Evolutionary conservation across 345 rosid genomes (phyloP).

Genomic region (Eucalyptus guilfoylei): DNA sequence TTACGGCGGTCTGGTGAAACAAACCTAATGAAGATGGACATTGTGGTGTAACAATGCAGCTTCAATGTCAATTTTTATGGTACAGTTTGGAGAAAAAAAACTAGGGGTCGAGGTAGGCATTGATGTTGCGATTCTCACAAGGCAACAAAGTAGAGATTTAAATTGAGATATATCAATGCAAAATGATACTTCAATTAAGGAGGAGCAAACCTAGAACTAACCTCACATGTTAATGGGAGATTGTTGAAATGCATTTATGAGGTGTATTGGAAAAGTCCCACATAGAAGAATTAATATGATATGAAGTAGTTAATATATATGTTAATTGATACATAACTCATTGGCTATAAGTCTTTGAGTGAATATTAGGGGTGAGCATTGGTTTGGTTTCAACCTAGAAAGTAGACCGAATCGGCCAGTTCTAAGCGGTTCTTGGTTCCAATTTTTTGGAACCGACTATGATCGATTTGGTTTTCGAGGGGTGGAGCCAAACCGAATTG

Average conservation of each 20-base stretch:
- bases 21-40: neutral
- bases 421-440: no score
- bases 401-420: accelerated
- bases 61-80: neutral
- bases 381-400: neutral
- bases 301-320: no score
- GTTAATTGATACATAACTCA: neutral
- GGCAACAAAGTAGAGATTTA: no score
- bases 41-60: neutral
- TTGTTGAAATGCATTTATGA: neutral
- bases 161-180: no score
- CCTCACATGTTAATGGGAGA: neutral
- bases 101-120: neutral
- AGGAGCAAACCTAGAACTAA: no score
- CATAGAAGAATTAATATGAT: neutral
- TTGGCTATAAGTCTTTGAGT: neutral
- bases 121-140: neutral
- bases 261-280: no score
- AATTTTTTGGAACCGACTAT: no score
- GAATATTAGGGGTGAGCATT: neutral
- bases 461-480: no score
- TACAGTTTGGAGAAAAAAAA: neutral
- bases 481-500: no score
- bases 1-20: no score
- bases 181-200: neutral